Percentiles rank a stretch among this genome's conserved stretches.
Conservation (phyloP, 768 basidiomycete species). For the Mycena epipterygia region DNA sequence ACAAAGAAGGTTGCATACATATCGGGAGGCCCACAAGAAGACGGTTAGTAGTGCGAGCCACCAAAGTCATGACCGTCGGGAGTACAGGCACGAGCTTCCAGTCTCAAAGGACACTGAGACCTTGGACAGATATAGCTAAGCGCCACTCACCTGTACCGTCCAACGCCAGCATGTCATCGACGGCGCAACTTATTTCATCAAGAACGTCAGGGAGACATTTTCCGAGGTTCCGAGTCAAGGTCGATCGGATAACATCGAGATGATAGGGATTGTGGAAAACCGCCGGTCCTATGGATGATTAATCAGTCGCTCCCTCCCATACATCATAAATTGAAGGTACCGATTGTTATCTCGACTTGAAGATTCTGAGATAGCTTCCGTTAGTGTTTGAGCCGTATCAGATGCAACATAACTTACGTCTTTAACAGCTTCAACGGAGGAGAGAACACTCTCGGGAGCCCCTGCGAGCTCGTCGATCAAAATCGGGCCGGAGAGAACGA, state of each 20-base stretch:
- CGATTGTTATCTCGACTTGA: not conserved
- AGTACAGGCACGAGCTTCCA: constrained; percentile 52
- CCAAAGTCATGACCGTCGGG: constrained; percentile 45
- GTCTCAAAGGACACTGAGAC: constrained; percentile 41
- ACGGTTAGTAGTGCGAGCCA: constrained; percentile 59
- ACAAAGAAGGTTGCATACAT: constrained; percentile 31
- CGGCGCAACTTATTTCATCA: not conserved
- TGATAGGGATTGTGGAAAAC: constrained; percentile 8
- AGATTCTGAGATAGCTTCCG: not conserved
- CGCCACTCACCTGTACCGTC: not conserved
- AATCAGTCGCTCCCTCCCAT: not conserved
- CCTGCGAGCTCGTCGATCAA: constrained; percentile 2
- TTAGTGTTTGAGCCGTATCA: not conserved
- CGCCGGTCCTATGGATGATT: not conserved
- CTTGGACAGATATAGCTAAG: not conserved
- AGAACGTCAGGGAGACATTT: constrained; percentile 1
- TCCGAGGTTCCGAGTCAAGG: constrained; percentile 10
- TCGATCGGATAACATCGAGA: not conserved
- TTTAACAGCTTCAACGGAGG: not conserved
- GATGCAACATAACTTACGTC: constrained; percentile 4
- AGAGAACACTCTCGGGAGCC: constrained; percentile 6
- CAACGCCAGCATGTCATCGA: not conserved
- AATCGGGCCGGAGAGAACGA: constrained; percentile 6
- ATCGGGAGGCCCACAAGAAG: constrained; percentile 65
- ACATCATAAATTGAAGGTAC: not conserved